Evolutionary conservation across 352 stramenopile species (phyloP).

Genomic region (Pythium rhizo-oryzae): DNA sequence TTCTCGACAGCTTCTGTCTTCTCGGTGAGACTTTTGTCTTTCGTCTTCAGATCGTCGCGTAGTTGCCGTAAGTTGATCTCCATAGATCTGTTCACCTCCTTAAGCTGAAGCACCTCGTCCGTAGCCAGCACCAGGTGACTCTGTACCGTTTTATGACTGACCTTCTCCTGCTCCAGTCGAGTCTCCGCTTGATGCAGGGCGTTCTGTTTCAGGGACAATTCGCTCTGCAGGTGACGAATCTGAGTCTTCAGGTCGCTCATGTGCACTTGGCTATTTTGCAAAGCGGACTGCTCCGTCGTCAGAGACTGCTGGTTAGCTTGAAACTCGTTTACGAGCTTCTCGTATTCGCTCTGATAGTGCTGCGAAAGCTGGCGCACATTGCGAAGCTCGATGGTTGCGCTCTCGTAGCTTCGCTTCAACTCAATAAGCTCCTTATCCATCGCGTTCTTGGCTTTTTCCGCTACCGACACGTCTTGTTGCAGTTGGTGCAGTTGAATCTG

Average conservation of each 20-base stretch:
- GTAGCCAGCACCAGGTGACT: slow-evolving; percentile 60
- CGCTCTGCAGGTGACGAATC: slow-evolving; percentile 64
- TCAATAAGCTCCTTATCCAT: slow-evolving; percentile 58
- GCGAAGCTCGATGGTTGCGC: slow-evolving; percentile 49
- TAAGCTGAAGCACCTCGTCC: slow-evolving; percentile 60
- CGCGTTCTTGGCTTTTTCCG: slow-evolving; percentile 35
- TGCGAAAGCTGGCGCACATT: slow-evolving; percentile 59
- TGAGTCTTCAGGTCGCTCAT: slow-evolving; percentile 62
- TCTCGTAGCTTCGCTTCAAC: slow-evolving; percentile 60
- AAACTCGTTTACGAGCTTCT: slow-evolving; percentile 69
- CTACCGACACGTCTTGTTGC: slow-evolving; percentile 41
- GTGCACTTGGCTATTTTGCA: slow-evolving; percentile 59
- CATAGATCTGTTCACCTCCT: slow-evolving; percentile 51
- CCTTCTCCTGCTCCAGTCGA: slow-evolving; percentile 69
- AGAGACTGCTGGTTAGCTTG: slow-evolving; percentile 62
- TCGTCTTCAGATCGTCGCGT: slow-evolving; percentile 55
- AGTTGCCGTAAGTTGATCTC: slow-evolving; percentile 64
- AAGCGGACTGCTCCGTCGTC: slow-evolving; percentile 52
- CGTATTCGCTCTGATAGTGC: slow-evolving; percentile 78
- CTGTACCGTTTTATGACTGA: slow-evolving; percentile 53
- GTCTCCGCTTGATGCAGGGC: slow-evolving; percentile 60
- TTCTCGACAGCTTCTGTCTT: slow-evolving; percentile 71
- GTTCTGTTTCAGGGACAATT: slow-evolving; percentile 56
- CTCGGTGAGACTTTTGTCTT: slow-evolving; percentile 61
- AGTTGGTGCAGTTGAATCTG: slow-evolving; percentile 53